Base-by-base conservation (phyloP, 2,329 filamentous ascomycete species). In the Didymosphaeria variabile region DNA sequence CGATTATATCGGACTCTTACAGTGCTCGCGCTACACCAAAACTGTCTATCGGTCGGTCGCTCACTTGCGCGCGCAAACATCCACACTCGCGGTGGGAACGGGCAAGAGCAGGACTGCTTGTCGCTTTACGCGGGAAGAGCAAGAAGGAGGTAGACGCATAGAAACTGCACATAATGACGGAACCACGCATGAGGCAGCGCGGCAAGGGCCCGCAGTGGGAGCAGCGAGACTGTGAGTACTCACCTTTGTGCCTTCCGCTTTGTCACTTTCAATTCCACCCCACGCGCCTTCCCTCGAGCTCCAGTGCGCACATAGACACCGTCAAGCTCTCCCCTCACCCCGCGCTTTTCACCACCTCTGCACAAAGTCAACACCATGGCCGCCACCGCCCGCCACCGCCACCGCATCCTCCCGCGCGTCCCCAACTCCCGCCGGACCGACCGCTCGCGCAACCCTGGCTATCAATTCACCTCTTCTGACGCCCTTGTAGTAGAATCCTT, bases 401-500 rank as follows among this genome's bases (percentile, higher is more conserved):
- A 53, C 61, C 51, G 56, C 50, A 56, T 65, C 15, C 58, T 58
- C 36, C 64, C 60, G 1, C 67, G 62, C 55, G 40, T 51, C 31
- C 61, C 58, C 31, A 50, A 47, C 36, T 47, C 58, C 17, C 59
- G 47, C 53, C 3, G 1, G 12, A 3, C 13, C 23, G 21, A 47
- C 29, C 46, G 29, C 46, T 26, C 46, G 7, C 46, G 46, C 46
- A 21, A 19, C 57, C 53, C 53, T 51, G 17, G 7, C 50, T 12
- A 34, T 38, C 54, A 55, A 32, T 62, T 45, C 60, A 62, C 58
- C 23, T 15, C 44, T 29, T 51, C 44, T 51, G 23, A 49, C 54
- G 38, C 32, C n/a, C 45, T 23, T 58, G 13, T 76, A 92, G 91
- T 94, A 55, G 85, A 88, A 67, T 86, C 89, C 69, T 87, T 94